phyloP scores from a whole-genome alignment of 108 stramenopile genomes.

The Stephanodiscus minutulus region DNA sequence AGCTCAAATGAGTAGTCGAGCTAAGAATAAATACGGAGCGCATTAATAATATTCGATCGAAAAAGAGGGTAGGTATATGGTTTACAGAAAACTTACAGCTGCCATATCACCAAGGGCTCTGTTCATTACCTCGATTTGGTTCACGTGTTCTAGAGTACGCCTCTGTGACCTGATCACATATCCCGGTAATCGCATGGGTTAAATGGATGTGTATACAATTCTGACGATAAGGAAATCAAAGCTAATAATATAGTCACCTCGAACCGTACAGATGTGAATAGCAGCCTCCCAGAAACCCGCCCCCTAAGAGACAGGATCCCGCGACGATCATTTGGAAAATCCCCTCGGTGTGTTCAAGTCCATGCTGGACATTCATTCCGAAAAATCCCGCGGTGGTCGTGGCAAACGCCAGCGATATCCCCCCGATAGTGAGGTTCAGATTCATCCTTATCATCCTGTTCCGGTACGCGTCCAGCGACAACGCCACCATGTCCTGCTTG shows the following conservation, averaged over 20 bases:
- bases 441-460: slow-evolving; percentile 90
- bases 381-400: slow-evolving; percentile 86
- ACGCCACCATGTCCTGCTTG: slow-evolving; percentile 83
- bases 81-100: slow-evolving; percentile 46
- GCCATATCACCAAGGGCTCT: slow-evolving; percentile 58
- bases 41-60: neutral
- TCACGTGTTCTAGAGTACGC: slow-evolving; percentile 35
- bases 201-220: neutral
- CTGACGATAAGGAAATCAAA: neutral
- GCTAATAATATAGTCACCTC: neutral
- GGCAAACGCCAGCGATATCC: slow-evolving; percentile 59
- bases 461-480: slow-evolving; percentile 77
- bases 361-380: slow-evolving; percentile 90
- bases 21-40: slow-evolving; percentile 6
- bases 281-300: slow-evolving; percentile 60
- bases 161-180: slow-evolving; percentile 20
- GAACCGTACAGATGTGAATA: slow-evolving; percentile 50
- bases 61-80: too few species aligned
- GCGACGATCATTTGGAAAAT: slow-evolving; percentile 64
- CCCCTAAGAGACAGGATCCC: slow-evolving; percentile 40
- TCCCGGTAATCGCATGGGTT: neutral
- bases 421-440: slow-evolving; percentile 72
- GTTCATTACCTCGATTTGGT: slow-evolving; percentile 49
- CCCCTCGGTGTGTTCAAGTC: slow-evolving; percentile 63
- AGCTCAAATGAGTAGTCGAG: slow-evolving; percentile 47